Conservation (phyloP, 2,329 filamentous ascomycete species). For the Neoascochyta sp. region DNA sequence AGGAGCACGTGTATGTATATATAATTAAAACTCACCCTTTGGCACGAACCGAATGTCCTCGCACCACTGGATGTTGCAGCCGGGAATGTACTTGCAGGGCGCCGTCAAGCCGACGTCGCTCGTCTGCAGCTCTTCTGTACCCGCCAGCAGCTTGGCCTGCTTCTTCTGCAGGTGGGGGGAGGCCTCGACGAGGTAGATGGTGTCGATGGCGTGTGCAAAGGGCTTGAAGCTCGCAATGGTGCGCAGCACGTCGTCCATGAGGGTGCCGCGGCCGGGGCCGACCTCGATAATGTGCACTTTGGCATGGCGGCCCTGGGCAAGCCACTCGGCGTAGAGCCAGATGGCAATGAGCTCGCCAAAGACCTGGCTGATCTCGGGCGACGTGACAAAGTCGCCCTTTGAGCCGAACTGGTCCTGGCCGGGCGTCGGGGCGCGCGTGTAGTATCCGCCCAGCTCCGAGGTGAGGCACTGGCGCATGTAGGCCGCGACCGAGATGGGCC, state of each 20-base stretch:
- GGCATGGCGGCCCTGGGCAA: conserved; percentile 72
- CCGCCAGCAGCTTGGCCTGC: conserved; percentile 80
- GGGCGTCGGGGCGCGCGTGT: conserved; percentile 66
- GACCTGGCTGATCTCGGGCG: conserved; percentile 93
- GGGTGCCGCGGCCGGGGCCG: conserved; percentile 85
- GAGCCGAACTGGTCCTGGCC: conserved; percentile 84
- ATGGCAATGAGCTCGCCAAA: conserved; percentile 93
- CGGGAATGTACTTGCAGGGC: conserved; percentile 67
- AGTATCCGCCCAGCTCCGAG: conserved; percentile 86
- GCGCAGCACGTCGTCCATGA: conserved; percentile 97
- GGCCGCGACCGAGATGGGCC: conserved; percentile 83
- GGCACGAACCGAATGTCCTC: conserved; percentile 85
- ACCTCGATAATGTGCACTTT: conserved; percentile 90
- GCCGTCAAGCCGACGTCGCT: conserved; percentile 71
- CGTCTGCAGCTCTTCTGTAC: conserved; percentile 64
- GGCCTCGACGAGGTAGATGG: conserved; percentile 94
- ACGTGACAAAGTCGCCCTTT: conserved; percentile 93
- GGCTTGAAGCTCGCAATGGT: conserved; percentile 79
- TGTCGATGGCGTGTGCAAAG: conserved; percentile 72
- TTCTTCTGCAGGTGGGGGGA: conserved; percentile 71
- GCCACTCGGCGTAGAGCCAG: conserved; percentile 96
- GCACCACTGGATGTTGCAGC: conserved; percentile 77
- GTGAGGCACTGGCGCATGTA: conserved; percentile 99
- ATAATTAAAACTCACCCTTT: conserved; percentile 54
- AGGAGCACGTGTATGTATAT: too few species aligned